Percentiles rank a stretch among this genome's conserved stretches.
These are phyloP conservation scores for Fistulifera pelliculosa DNA, from an alignment of 108 stramenopile species.

Conservation along the genomic window DNA sequence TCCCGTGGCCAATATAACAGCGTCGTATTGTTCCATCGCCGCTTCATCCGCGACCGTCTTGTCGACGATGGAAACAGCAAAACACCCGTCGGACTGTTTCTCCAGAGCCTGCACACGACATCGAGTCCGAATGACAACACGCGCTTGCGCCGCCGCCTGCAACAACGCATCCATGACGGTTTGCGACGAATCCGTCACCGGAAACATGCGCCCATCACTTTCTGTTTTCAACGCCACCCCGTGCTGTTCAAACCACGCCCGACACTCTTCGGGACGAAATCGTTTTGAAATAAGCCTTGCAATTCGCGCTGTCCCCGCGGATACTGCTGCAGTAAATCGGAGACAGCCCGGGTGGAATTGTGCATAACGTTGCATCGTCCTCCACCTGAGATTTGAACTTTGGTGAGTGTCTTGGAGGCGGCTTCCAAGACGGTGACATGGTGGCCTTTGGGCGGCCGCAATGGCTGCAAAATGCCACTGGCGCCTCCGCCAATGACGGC, in stretches of 20 bases:
- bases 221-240: constrained; percentile 91
- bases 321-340: constrained; percentile 71
- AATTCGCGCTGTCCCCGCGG: constrained; percentile 85
- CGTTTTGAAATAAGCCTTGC: constrained; percentile 53
- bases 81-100: constrained; percentile 1
- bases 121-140: constrained; percentile 43
- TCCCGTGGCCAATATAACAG: constrained; percentile 89
- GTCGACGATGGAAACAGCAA: constrained; percentile 15
- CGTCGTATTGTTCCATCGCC: constrained; percentile 27
- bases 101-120: constrained; percentile 32
- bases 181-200: constrained; percentile 77
- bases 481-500: constrained; percentile 43
- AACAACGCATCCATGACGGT: constrained; percentile 79
- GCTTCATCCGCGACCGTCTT: constrained; percentile 6
- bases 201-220: constrained; percentile 93
- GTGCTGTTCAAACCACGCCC: constrained; percentile 78
- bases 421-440: constrained; percentile 84
- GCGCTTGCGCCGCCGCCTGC: constrained; percentile 46
- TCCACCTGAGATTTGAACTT: constrained; percentile 91
- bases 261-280: constrained; percentile 72
- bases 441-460: constrained; percentile 23
- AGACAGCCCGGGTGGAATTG: constrained; percentile 63
- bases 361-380: constrained; percentile 92
- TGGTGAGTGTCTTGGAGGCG: constrained; percentile 58
- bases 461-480: constrained; percentile 41